These are phyloP conservation scores for Suzukiozyma palmioleophila DNA, from an alignment of 1,139 yeast genomes.

Conservation along the genomic window DNA sequence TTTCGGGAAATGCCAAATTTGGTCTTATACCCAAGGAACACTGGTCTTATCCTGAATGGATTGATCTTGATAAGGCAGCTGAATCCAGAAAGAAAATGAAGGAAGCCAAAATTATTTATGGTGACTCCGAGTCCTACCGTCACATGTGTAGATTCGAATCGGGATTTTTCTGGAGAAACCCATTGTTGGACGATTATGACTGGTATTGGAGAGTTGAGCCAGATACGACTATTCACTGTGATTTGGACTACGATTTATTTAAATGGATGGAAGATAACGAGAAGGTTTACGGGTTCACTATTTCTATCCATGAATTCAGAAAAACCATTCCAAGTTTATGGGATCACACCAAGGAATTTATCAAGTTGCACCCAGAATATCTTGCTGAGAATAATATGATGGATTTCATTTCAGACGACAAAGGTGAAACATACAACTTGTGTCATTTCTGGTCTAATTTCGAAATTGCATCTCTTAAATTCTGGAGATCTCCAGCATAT, in stretches of 20 bases:
- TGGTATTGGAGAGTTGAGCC: constrained; percentile 79
- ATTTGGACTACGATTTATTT: constrained; percentile 62
- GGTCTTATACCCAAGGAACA: constrained; percentile 60
- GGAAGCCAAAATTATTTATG: constrained; percentile 52
- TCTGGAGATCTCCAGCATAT: constrained; percentile 71
- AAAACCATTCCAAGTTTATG: constrained; percentile 59
- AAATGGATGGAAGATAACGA: constrained; percentile 55
- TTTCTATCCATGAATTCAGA: constrained; percentile 57
- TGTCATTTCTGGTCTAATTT: constrained; percentile 96
- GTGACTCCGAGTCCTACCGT: constrained; percentile 59
- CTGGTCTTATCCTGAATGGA: constrained; percentile 73
- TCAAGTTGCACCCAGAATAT: constrained; percentile 40
- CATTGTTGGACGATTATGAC: constrained; percentile 49
- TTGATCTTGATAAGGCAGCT: constrained; percentile 56
- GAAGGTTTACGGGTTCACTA: constrained; percentile 62
- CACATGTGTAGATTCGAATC: constrained; percentile 76
- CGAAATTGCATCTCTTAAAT: constrained; percentile 74
- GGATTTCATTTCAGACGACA: constrained; percentile 54
- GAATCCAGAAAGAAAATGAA: constrained; percentile 45
- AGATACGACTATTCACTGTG: constrained; percentile 57
- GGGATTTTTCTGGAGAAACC: constrained; percentile 60
- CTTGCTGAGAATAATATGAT: constrained; percentile 45
- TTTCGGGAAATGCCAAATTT: constrained; percentile 59
- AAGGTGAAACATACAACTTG: constrained; percentile 63
- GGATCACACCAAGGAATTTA: constrained; percentile 49